These are phyloP conservation scores for Candida gorgasii DNA, from an alignment of 805 yeast species.

Conservation along the genomic window DNA sequence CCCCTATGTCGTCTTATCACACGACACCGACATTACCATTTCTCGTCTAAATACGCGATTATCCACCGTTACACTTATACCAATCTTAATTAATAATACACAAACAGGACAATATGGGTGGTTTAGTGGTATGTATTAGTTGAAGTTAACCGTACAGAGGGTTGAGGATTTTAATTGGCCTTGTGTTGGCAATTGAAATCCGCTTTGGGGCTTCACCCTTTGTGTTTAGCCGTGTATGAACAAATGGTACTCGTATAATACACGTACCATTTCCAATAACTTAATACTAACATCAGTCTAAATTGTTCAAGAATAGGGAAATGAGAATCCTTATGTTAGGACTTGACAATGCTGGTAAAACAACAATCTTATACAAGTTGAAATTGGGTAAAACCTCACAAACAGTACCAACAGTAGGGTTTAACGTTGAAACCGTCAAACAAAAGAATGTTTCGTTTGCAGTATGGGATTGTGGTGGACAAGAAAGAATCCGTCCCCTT, in stretches of 20 bases:
- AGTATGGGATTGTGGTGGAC: slow-evolving; percentile 97
- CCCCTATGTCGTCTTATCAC: no score
- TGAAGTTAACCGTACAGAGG: no score
- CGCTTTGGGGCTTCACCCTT: no score
- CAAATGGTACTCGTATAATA: background rate
- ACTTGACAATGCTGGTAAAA: slow-evolving; percentile 90
- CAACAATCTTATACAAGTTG: slow-evolving; percentile 81
- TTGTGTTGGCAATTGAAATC: no score
- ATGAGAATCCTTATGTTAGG: slow-evolving; percentile 95
- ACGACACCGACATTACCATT: background rate
- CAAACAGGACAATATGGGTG: slow-evolving; percentile 14
- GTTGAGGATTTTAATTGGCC: no score
- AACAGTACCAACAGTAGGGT: slow-evolving; percentile 92
- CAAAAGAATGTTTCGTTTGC: slow-evolving; percentile 81
- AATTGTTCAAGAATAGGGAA: slow-evolving; percentile 74
- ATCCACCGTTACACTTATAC: background rate
- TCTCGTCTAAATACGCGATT: slow-evolving; percentile 5
- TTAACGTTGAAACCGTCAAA: slow-evolving; percentile 85
- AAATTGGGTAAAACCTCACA: slow-evolving; percentile 72
- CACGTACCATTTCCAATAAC: slow-evolving; percentile 9
- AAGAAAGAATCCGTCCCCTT: slow-evolving; percentile 83
- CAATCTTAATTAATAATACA: no score
- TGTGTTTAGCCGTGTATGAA: no score
- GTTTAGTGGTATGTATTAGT: slow-evolving; percentile 16
- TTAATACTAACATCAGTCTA: slow-evolving; percentile 24